These are phyloP conservation scores for Penicillium samsonianum DNA, from an alignment of 495 filamentous ascomycete genomes.

Conservation along the genomic window DNA sequence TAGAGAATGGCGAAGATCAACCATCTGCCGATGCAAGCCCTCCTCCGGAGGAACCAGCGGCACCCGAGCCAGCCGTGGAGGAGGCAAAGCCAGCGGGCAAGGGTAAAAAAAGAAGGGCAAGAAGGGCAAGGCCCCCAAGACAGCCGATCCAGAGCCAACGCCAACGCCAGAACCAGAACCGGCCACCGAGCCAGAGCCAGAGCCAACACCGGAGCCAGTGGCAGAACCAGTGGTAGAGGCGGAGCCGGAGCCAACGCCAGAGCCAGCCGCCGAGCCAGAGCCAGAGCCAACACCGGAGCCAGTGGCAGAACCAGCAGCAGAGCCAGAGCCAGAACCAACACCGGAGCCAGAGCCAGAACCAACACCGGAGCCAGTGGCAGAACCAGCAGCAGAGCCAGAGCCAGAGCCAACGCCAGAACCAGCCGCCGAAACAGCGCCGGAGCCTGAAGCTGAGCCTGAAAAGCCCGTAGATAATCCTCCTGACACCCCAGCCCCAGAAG, in stretches of 20 bases:
- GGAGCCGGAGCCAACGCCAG: conserved; percentile 1
- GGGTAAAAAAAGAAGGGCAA: conserved; percentile 16
- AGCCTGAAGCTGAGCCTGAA: conserved; percentile 4
- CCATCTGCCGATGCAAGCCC: too few relatives aligned
- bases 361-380: background rate
- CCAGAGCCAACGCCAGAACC: conserved; percentile 10
- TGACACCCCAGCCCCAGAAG: background rate
- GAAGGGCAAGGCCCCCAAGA: conserved; percentile 12
- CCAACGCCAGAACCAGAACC: conserved; percentile 1
- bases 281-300: background rate
- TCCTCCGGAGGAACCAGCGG: background rate
- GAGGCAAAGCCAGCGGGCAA: conserved; percentile 7
- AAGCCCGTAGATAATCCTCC: conserved; percentile 5
- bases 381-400: background rate
- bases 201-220: conserved; percentile 2
- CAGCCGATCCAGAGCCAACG: conserved; percentile 3
- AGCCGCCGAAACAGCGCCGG: background rate
- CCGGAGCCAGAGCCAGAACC: background rate
- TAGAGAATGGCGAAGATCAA: conserved; percentile 21
- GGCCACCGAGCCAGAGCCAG: conserved; percentile 1
- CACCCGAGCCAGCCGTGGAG: background rate
- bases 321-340: conserved; percentile 7
- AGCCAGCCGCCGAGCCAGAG: background rate
- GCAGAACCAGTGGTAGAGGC: background rate
- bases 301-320: background rate